phyloP scores from a whole-genome alignment of 73 alveolate genomes.

The Stentor coeruleus region DNA sequence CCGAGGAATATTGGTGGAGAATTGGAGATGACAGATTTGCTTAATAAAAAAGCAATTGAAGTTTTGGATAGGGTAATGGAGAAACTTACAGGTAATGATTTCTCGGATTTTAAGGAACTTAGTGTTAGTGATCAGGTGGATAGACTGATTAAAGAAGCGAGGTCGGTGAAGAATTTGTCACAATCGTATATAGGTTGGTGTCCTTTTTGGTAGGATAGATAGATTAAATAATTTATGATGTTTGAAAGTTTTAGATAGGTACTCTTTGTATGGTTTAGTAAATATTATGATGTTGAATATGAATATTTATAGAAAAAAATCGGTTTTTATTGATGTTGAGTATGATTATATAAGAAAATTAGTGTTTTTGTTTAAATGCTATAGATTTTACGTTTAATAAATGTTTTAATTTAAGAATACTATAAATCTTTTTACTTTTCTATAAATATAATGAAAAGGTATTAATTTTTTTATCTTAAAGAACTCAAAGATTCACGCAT shows the following conservation, averaged over 20 bases:
- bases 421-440: too few species aligned
- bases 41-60: constrained; percentile 42
- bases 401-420: too few species aligned
- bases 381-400: too few species aligned
- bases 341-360: too few species aligned
- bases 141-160: constrained; percentile 83
- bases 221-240: constrained; percentile 15
- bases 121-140: constrained; percentile 78
- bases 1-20: constrained; percentile 28
- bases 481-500: too few species aligned
- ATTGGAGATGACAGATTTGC: constrained; percentile 22
- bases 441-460: too few species aligned
- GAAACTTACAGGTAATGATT: constrained; percentile 40
- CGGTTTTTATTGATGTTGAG: too few species aligned
- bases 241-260: neutral
- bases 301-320: too few species aligned
- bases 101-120: constrained; percentile 57
- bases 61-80: constrained; percentile 52
- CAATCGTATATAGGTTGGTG: constrained; percentile 96
- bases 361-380: too few species aligned
- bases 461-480: too few species aligned
- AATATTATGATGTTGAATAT: neutral
- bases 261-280: neutral
- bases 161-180: constrained; percentile 84
- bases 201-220: constrained; percentile 75